Evolutionary conservation across 768 basidiomycete genomes (phyloP).

Genomic region (Pleurotus sapidus): DNA sequence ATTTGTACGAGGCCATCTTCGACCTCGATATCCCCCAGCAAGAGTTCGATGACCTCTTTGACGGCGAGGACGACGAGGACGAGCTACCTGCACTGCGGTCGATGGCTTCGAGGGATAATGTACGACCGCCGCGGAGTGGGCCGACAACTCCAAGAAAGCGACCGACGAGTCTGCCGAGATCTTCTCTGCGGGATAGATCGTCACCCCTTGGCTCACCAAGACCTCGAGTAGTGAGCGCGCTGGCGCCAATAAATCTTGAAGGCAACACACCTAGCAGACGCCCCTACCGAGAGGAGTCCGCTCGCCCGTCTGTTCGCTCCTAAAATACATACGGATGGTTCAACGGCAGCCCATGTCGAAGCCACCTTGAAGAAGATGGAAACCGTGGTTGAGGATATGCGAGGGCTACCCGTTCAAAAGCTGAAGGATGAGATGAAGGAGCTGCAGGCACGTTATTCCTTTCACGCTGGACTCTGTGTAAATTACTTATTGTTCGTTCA

Average conservation of each 20-base stretch:
- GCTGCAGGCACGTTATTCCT: constrained; percentile 51
- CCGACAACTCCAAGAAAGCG: constrained; percentile 22
- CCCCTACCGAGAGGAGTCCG: constrained; percentile 36
- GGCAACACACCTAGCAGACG: constrained; percentile 17
- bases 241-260: constrained; percentile 15
- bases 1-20: constrained; percentile 78
- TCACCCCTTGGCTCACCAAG: constrained; percentile 15
- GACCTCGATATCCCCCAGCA: constrained; percentile 51
- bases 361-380: constrained; percentile 55
- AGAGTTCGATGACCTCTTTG: constrained; percentile 45
- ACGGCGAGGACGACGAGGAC: constrained; percentile 43
- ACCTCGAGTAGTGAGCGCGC: constrained; percentile 14
- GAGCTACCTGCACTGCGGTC: constrained; percentile 30
- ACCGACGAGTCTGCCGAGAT: constrained; percentile 18
- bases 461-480: neutral
- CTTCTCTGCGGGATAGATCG: constrained; percentile 13
- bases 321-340: constrained; percentile 16
- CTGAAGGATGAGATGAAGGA: constrained; percentile 84
- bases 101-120: constrained; percentile 33
- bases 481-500: neutral
- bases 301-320: constrained; percentile 44
- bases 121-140: constrained; percentile 18
- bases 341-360: constrained; percentile 31
- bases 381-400: constrained; percentile 58
- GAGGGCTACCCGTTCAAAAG: constrained; percentile 58